A percentile compares a stretch with the other conserved stretches of the same genome.
phyloP scores from a whole-genome alignment of 768 basidiomycete species.

The Pholiota conissans region DNA sequence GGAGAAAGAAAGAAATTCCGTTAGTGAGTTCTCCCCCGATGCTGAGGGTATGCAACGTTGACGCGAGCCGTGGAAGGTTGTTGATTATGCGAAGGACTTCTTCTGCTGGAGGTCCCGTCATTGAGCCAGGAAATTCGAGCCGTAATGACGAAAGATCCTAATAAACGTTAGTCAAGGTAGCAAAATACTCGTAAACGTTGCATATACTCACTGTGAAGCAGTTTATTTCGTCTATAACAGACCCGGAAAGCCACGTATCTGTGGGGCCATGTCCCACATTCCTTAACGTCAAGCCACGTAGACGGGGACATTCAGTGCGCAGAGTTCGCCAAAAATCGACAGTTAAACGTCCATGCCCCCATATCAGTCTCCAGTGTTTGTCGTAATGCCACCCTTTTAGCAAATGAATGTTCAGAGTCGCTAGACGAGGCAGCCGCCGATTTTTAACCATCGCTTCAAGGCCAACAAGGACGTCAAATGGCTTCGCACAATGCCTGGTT shows the following conservation, averaged over 20 bases:
- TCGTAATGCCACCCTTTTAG: neutral
- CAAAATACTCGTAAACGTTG: too few species aligned
- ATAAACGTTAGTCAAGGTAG: too few species aligned
- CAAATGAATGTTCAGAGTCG: neutral
- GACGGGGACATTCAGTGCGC: neutral
- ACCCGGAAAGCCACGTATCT: constrained; percentile 1
- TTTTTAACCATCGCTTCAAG: neutral
- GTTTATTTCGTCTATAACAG: constrained; percentile 1
- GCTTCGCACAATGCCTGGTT: neutral
- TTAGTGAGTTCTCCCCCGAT: neutral
- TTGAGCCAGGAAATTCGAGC: neutral
- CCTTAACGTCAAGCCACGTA: neutral
- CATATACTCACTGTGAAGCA: too few species aligned
- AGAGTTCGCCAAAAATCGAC: constrained; percentile 3
- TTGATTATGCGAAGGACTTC: neutral
- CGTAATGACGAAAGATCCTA: neutral
- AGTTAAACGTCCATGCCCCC: neutral
- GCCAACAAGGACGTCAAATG: neutral
- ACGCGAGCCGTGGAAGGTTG: neutral
- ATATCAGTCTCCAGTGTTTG: neutral
- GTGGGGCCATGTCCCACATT: neutral
- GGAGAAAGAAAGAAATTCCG: neutral
- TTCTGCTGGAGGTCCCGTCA: neutral
- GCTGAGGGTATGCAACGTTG: neutral
- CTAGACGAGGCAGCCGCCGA: neutral